Evolutionary conservation across 2,329 filamentous ascomycete genomes (phyloP).

Genomic region (Colletotrichum abscissum): DNA sequence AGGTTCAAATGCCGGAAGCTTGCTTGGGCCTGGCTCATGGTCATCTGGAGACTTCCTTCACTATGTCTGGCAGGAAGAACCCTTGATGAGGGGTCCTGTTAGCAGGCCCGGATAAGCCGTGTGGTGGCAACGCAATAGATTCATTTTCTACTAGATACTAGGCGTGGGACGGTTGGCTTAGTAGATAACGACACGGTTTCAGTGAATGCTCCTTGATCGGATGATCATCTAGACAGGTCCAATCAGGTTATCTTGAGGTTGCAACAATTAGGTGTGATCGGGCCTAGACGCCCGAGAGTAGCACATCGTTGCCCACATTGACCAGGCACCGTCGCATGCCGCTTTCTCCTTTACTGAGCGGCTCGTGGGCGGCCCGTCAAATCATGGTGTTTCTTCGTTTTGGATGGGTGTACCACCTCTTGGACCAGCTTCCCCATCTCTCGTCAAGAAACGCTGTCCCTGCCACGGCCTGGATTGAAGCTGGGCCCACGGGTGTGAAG

Average conservation of each 20-base stretch:
- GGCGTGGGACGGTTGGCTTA: background rate
- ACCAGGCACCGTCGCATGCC: background rate
- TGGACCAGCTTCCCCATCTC: background rate
- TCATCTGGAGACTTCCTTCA: too few relatives aligned
- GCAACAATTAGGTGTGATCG: background rate
- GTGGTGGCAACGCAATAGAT: background rate
- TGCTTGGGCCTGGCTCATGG: background rate
- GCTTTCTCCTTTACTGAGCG: background rate
- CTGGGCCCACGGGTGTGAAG: background rate
- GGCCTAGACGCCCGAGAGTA: background rate
- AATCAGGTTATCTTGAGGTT: background rate
- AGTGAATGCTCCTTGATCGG: background rate
- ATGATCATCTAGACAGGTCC: background rate
- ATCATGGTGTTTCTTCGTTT: background rate
- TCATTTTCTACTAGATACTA: too few relatives aligned
- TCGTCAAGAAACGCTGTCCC: background rate
- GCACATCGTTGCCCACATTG: background rate
- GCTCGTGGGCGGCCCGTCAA: background rate
- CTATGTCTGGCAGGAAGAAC: background rate
- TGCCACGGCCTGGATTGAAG: background rate
- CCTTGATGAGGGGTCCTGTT: background rate
- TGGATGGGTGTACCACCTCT: background rate
- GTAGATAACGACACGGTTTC: background rate
- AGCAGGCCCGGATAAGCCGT: background rate
- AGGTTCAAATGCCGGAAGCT: background rate